Evolutionary conservation across 2,329 filamentous ascomycete genomes (phyloP).

Genomic region (Diplodia corticola): DNA sequence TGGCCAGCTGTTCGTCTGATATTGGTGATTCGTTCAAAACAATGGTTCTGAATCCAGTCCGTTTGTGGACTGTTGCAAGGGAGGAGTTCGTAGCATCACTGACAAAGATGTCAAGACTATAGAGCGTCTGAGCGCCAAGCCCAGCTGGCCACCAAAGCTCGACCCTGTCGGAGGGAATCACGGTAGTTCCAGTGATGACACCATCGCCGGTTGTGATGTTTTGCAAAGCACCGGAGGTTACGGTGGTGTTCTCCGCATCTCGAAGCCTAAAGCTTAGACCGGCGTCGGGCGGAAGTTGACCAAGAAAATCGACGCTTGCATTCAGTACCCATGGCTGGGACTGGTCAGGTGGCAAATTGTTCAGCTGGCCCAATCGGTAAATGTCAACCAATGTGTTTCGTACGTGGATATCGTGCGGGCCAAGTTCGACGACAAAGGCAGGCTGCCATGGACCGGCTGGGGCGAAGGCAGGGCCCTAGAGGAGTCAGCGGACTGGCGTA

Average conservation of each 20-base stretch:
- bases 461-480: constrained; percentile 57
- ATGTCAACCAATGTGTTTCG: constrained; percentile 60
- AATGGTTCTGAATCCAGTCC: constrained; percentile 63
- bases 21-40: constrained; percentile 59
- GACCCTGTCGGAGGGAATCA: constrained; percentile 47
- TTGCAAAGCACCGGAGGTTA: constrained; percentile 42
- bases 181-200: constrained; percentile 52
- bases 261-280: constrained; percentile 51
- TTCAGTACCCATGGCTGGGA: constrained; percentile 60
- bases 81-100: constrained; percentile 38
- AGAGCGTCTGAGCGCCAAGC: constrained; percentile 59
- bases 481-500: not conserved
- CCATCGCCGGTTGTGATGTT: constrained; percentile 43
- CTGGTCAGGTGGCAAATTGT: constrained; percentile 60
- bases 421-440: constrained; percentile 57
- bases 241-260: constrained; percentile 44
- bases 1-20: constrained; percentile 53
- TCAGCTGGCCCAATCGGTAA: constrained; percentile 59
- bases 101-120: constrained; percentile 56
- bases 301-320: constrained; percentile 60
- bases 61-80: constrained; percentile 52
- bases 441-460: constrained; percentile 65
- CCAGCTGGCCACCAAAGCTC: constrained; percentile 63
- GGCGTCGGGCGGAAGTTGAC: constrained; percentile 47
- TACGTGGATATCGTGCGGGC: constrained; percentile 46